Evolutionary conservation across 75 land plant species (phyloP).

Genomic region (Pseudotsuga menziesii): DNA sequence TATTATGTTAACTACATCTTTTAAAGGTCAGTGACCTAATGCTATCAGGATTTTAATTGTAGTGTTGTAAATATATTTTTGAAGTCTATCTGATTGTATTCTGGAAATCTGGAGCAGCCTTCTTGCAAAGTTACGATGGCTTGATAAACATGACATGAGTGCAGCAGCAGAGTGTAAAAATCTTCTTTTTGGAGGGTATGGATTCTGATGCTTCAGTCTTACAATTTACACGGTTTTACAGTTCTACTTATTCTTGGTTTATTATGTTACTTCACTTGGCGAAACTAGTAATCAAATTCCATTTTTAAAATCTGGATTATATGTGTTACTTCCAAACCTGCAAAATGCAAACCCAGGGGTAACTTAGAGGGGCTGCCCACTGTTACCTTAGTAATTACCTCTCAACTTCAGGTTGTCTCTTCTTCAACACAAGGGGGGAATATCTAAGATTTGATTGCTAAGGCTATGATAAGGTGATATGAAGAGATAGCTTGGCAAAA

Average conservation of each 20-base stretch:
- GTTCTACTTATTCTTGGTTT: background rate
- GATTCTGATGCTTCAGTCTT: background rate
- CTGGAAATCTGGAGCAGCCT: constrained; percentile 16
- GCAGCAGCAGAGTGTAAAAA: constrained; percentile 19
- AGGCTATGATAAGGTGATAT: too few species aligned
- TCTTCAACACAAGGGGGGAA: too few species aligned
- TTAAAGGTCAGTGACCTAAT: background rate
- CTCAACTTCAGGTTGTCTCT: too few species aligned
- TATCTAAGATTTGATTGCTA: too few species aligned
- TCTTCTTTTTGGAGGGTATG: constrained; percentile 38
- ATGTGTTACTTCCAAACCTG: too few species aligned
- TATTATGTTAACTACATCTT: background rate
- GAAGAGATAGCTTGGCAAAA: too few species aligned
- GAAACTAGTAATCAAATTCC: background rate
- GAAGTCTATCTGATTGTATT: background rate
- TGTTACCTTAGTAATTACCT: too few species aligned
- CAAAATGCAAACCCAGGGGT: too few species aligned
- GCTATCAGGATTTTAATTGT: background rate
- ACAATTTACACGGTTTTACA: background rate
- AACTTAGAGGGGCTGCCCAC: too few species aligned
- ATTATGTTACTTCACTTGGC: background rate
- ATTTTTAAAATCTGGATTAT: background rate
- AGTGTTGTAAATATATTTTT: background rate
- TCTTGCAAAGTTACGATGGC: constrained; percentile 42
- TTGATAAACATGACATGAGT: constrained; percentile 27